Base-by-base conservation (phyloP, 371 early-diverging fungal genomes). In the Rhizopus arrhizus region DNA sequence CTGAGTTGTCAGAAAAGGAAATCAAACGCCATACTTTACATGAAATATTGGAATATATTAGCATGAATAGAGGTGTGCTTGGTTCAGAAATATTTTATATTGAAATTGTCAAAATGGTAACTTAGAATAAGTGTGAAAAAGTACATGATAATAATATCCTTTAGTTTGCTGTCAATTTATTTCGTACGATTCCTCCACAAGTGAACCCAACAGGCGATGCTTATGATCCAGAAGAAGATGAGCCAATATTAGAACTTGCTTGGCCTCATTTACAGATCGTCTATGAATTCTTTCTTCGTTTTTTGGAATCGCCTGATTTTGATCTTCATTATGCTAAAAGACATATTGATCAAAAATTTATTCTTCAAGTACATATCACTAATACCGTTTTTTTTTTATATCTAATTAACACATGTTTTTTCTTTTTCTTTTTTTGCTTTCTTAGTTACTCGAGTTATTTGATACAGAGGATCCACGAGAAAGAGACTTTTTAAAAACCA, bases 171-270 rank as follows among this genome's bases (percentile, higher is more conserved):
- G 77, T 86, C 33, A 98, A 98, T 72, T 80, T 97, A 22, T 97
- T 98, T 77, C 85, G 98, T 45, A 91, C 96, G 1, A 91, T 97
- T 35, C 96, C 97, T 4, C 97, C 98, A 9, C 95, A 94, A 75
- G 89, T 93, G 42, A 96, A 96, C 68, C 95, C 96, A 9, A 86
- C 87, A 9, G 97, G 95, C 31, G 98, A 97, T 66, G 95, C 95
- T 4, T 98, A 92, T 70, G 98, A 98, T 75, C 97, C 97, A 8
- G 98, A 98, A 74, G 98, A 98, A 72, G 98, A 98, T 72, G 98
- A 98, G 66, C 96, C 97, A 8, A 92, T 95, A 2, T 77, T 95
- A 43, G 98, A 98, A 69, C 66, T 89, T 28, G 95, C 95, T 5
- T 98, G 98, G 98, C 97, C 97, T 40, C 98, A 98, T 73, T 80